Evolutionary conservation across 2,329 filamentous ascomycete species (phyloP).

Genomic region (Colletotrichum magnum): DNA sequence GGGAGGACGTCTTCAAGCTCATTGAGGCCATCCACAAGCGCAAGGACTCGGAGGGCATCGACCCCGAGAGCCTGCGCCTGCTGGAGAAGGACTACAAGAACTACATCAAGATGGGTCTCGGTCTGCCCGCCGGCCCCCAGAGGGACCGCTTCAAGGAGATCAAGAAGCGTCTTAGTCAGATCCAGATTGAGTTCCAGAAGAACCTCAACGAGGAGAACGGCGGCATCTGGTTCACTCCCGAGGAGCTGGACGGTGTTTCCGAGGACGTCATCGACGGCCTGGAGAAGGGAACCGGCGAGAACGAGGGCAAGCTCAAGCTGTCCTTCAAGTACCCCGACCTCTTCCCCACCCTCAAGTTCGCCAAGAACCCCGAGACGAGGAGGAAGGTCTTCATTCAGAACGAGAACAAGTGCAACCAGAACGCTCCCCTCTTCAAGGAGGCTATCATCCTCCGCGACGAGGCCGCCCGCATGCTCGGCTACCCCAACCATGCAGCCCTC

Average conservation of each 20-base stretch:
- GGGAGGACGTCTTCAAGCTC: constrained; percentile 82
- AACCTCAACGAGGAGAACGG: constrained; percentile 87
- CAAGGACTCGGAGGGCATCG: constrained; percentile 69
- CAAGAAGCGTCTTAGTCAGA: constrained; percentile 82
- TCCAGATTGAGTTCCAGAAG: constrained; percentile 83
- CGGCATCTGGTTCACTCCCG: constrained; percentile 82
- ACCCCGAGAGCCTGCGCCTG: constrained; percentile 78
- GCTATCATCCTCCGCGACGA: constrained; percentile 69
- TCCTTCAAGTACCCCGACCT: constrained; percentile 89
- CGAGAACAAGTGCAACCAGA: constrained; percentile 85
- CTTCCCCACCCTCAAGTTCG: constrained; percentile 84
- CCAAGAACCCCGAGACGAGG: constrained; percentile 77
- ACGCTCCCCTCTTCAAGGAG: constrained; percentile 63
- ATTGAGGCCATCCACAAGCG: constrained; percentile 70
- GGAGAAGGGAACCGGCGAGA: constrained; percentile 79
- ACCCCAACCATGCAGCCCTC: constrained; percentile 69
- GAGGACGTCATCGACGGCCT: constrained; percentile 76
- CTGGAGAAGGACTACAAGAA: constrained; percentile 84
- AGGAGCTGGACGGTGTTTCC: constrained; percentile 83
- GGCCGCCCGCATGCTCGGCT: constrained; percentile 68
- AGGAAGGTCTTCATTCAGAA: constrained; percentile 80
- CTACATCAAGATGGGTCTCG: constrained; percentile 83
- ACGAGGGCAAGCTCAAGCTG: constrained; percentile 81
- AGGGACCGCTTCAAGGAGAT: constrained; percentile 88
- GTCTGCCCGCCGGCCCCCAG: constrained; percentile 77